Base-by-base conservation (phyloP, 1,284 basidiomycete genomes). In the Somion occarium region DNA sequence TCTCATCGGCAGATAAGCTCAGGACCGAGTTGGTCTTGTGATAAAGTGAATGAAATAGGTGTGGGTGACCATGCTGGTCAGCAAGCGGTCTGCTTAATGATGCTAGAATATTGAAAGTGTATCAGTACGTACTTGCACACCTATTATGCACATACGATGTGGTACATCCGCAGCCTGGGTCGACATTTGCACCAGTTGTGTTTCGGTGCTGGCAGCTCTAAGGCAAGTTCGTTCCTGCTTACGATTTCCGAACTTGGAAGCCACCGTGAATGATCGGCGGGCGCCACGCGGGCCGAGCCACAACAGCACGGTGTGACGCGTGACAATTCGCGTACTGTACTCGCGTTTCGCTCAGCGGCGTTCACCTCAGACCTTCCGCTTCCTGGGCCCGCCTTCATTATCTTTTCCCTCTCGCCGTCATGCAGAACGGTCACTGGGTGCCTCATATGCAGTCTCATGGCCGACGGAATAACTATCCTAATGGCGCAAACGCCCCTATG, bases 21-120 rank as follows among this genome's bases (percentile, higher is more conserved):
- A 94, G 73, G 1, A 93, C 83, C 11, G 88, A 90, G 59, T 75
- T 83, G 43, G 76, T 73, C 47, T 77, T 71, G 63, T 88, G 82
- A 53, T 81, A 76, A n/a, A 91, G 74, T 3, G 85, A 82, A 63
- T 91, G 88, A 5, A 80, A 63, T 2, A 87, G 57, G 18, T 50
- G 55, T 0, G 65, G 65, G 5, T 48, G 56, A n/a, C 54, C 54
- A 12, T 61, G 55, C 2, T 49, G 38, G 30, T 46, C 24, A 24
- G 58, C 44, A 26, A 58, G 43, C 19, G 56, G 55, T 19, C 57
- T 59, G 44, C 58, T 61, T 13, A 67, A 55, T 1, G 63, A 63
- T 9, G 65, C 65, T 66, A 44, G 20, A 34, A 25, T 7, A n/a
- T n/a, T n/a, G n/a, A n/a, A n/a, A n/a, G n/a, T n/a, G n/a, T n/a